These are phyloP conservation scores for Alternaria atra DNA, from an alignment of 2,329 filamentous ascomycete species.

Conservation along the genomic window DNA sequence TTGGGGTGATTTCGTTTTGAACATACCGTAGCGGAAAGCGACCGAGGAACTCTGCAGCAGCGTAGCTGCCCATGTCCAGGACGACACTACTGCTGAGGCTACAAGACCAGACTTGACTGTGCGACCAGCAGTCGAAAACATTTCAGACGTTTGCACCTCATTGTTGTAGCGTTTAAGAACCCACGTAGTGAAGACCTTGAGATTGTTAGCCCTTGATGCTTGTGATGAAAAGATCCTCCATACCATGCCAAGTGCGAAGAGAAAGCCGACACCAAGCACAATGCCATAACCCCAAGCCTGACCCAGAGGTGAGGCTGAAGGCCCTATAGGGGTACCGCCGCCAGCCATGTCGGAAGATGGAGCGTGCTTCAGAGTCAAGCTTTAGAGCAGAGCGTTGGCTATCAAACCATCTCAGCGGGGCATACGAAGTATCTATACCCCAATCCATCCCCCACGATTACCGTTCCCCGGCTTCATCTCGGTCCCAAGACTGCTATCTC, in stretches of 20 bases:
- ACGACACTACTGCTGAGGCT: constrained; percentile 41
- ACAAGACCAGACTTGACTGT: constrained; percentile 46
- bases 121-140: constrained; percentile 44
- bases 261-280: constrained; percentile 43
- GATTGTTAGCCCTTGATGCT: not conserved
- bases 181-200: constrained; percentile 40
- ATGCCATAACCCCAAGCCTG: constrained; percentile 48
- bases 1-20: rapidly evolving
- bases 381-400: not conserved
- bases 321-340: constrained; percentile 35
- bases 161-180: constrained; percentile 43
- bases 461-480: not conserved
- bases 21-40: constrained; percentile 45
- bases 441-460: constrained; percentile 1
- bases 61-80: constrained; percentile 45
- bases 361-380: constrained; percentile 13
- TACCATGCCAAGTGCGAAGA: constrained; percentile 44
- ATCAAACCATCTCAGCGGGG: constrained; percentile 8
- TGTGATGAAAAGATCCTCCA: not conserved
- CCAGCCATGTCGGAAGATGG: constrained; percentile 32
- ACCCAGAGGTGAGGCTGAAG: constrained; percentile 36
- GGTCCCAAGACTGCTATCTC: constrained; percentile 26
- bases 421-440: constrained; percentile 31
- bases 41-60: constrained; percentile 42
- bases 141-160: constrained; percentile 43